These are phyloP conservation scores for Malus hybrid DNA, from an alignment of 331 rosid species.

Conservation along the genomic window DNA sequence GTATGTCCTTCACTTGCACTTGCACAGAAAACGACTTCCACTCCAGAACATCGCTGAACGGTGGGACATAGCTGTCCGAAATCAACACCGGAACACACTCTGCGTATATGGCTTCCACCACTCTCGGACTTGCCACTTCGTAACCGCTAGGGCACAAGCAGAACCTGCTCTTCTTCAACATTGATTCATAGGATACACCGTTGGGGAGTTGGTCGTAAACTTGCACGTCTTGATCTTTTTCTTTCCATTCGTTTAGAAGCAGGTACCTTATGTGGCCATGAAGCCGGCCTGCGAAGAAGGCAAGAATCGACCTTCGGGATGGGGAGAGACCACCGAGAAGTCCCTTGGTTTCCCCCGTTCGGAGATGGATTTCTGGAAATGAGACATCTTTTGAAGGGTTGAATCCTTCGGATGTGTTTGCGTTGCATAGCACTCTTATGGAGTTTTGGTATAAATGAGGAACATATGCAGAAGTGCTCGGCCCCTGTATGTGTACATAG, in stretches of 20 bases:
- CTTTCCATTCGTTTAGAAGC: slow-evolving; percentile 24
- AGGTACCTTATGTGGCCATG: slow-evolving; percentile 23
- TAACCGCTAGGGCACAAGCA: slow-evolving; percentile 32
- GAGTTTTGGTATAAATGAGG: slow-evolving; percentile 19
- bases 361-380: slow-evolving; percentile 26
- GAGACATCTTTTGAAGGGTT: slow-evolving; percentile 26
- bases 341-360: slow-evolving; percentile 15
- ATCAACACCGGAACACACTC: slow-evolving; percentile 29
- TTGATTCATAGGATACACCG: slow-evolving; percentile 7
- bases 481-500: slow-evolving; percentile 10
- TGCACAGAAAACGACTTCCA: slow-evolving; percentile 27
- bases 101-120: slow-evolving; percentile 31
- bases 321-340: slow-evolving; percentile 13
- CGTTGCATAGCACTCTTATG: slow-evolving; percentile 27
- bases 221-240: slow-evolving; percentile 23
- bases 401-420: slow-evolving; percentile 29
- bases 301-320: slow-evolving; percentile 14
- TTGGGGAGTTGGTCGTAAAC: slow-evolving; percentile 18
- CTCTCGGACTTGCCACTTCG: slow-evolving; percentile 28
- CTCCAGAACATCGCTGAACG: slow-evolving; percentile 25
- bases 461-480: slow-evolving; percentile 14
- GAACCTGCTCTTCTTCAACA: slow-evolving; percentile 24
- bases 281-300: slow-evolving; percentile 28
- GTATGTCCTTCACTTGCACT: slow-evolving; percentile 20
- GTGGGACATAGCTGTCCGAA: slow-evolving; percentile 19